phyloP scores from a whole-genome alignment of 1,284 basidiomycete species.

The Tilletia indica region DNA sequence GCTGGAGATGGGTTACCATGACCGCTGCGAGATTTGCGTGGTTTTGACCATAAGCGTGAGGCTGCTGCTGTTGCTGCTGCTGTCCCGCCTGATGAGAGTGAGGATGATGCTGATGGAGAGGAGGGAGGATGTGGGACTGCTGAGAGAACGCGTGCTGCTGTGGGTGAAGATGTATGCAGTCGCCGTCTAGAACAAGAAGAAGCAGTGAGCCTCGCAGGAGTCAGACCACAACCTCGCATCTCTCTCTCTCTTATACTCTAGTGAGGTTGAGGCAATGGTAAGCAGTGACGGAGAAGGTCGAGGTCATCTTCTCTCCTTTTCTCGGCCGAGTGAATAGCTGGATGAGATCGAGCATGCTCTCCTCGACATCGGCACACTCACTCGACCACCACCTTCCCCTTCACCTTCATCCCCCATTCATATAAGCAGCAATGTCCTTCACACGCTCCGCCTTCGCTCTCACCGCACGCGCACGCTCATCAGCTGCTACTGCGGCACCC shows the following conservation, averaged over 20 bases:
- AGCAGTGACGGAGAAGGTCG: no score
- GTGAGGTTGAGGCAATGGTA: background rate
- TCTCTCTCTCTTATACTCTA: background rate
- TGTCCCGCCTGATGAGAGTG: no score
- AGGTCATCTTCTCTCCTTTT: no score
- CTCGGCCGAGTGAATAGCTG: no score
- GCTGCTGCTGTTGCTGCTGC: no score
- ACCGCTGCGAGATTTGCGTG: no score
- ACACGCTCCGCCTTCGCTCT: conserved; percentile 11
- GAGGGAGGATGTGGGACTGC: background rate
- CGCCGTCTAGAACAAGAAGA: background rate
- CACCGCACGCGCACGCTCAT: conserved; percentile 22
- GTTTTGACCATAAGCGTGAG: no score
- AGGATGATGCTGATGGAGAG: no score
- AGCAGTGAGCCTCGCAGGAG: background rate
- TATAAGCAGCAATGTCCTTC: conserved; percentile 1
- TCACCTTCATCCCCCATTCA: background rate
- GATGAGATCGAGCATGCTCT: background rate
- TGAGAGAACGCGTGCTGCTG: conserved; percentile 4
- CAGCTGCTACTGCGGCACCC: conserved; percentile 18
- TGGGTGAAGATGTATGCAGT: background rate
- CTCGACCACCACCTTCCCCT: background rate
- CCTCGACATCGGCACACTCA: background rate
- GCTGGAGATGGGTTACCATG: no score
- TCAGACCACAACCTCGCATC: background rate